Evolutionary conservation across 768 basidiomycete species (phyloP).

Genomic region (Lactifluus echinatus): DNA sequence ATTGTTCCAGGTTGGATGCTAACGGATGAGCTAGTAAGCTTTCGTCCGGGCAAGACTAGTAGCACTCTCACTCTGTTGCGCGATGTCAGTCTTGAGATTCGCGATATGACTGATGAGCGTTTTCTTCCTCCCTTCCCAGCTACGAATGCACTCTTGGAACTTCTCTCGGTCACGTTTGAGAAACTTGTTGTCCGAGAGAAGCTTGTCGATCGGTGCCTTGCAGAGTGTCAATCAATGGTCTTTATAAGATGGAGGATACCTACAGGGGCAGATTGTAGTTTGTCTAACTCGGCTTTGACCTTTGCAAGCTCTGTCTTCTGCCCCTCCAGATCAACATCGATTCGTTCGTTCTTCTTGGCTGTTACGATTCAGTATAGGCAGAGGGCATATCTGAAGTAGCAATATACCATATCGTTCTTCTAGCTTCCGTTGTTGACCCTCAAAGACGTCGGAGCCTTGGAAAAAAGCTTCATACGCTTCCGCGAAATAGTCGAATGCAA

Average conservation of each 20-base stretch:
- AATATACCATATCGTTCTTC: constrained; percentile 69
- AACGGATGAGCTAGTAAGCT: not conserved
- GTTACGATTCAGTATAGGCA: not conserved
- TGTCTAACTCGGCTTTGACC: constrained; percentile 44
- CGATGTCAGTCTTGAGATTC: constrained; percentile 57
- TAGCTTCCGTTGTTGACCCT: constrained; percentile 58
- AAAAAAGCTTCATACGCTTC: constrained; percentile 63
- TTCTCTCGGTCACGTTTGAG: constrained; percentile 70
- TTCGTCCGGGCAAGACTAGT: not conserved
- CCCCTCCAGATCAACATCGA: constrained; percentile 54
- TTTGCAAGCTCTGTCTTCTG: constrained; percentile 40
- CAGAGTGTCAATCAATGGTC: not conserved
- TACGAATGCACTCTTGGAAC: constrained; percentile 64
- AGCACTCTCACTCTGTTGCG: constrained; percentile 37
- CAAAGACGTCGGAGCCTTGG: constrained; percentile 56
- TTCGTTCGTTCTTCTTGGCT: constrained; percentile 69
- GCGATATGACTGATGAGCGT: constrained; percentile 59
- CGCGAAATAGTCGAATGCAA: constrained; percentile 68
- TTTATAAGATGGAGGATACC: constrained; percentile 11
- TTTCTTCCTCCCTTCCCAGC: constrained; percentile 61
- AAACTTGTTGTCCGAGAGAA: constrained; percentile 52
- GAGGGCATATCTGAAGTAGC: not conserved
- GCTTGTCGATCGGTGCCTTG: constrained; percentile 47
- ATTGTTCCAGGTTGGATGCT: constrained; percentile 43
- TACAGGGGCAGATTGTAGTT: constrained; percentile 57